phyloP scores from a whole-genome alignment of 345 rosid species.

The Jatropha curcas region DNA sequence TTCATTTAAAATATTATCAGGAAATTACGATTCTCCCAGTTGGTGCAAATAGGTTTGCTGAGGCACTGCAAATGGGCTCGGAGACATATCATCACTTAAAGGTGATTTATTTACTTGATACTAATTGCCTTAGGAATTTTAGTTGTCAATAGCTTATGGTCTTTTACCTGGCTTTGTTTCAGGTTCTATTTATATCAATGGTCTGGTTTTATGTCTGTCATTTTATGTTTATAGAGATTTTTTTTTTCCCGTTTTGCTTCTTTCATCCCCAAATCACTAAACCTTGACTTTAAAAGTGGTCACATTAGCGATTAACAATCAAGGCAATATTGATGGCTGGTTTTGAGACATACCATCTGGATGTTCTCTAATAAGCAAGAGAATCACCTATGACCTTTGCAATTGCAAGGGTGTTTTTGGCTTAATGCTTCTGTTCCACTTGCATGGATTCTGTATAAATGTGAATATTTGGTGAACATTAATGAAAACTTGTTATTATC shows the following conservation, averaged over 20 bases:
- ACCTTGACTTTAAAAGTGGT: slow-evolving; percentile 1
- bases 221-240: not conserved
- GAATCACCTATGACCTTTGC: not conserved
- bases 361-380: not conserved
- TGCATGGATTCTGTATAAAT: not conserved
- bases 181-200: not conserved
- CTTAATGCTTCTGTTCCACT: not conserved
- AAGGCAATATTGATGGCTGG: not conserved
- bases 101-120: slow-evolving; percentile 45
- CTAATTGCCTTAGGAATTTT: slow-evolving; percentile 11
- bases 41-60: slow-evolving; percentile 90
- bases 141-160: not conserved
- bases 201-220: not conserved
- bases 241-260: not conserved
- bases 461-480: not conserved
- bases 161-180: not conserved
- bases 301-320: not conserved
- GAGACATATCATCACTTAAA: slow-evolving; percentile 95
- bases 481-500: not conserved
- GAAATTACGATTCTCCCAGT: slow-evolving; percentile 88
- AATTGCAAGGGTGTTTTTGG: not conserved
- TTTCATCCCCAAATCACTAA: not conserved
- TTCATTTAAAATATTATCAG: slow-evolving; percentile 41
- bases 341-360: slow-evolving; percentile 1
- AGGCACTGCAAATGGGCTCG: slow-evolving; percentile 95